Base-by-base conservation (phyloP, 345 rosid species). In the Lumnitzera racemosa region DNA sequence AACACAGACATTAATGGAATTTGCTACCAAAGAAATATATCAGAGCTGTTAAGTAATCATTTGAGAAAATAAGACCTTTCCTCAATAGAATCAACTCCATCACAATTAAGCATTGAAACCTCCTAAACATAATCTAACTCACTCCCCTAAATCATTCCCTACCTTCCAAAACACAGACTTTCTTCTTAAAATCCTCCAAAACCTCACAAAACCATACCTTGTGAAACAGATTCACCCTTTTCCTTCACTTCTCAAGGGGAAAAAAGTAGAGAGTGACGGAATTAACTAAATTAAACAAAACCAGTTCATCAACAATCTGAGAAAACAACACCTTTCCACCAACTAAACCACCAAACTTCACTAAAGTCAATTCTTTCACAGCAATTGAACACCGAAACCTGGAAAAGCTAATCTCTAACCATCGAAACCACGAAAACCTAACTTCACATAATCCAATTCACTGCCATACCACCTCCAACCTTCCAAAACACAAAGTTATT, bases 221-320 rank as follows among this genome's bases (percentile, higher is more conserved):
- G n/a, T n/a, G 46, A 51, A 17, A n/a, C 46, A 47, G 31, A 46
- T 49, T 24, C 60, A 43, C 17, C n/a, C 60, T 25, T 43, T 36
- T 13, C 46, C 58, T 17, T 27, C 58, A 29, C 11, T 58, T 56
- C 59, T 46, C 47, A 15, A 47, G 23, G 20, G 20, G 20, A 56
- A 36, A 25, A 67, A 59, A 67, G 41, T 50, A 61, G 27, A 57
- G 47, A 69, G 24, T 29, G 29, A 43, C 15, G 24, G 9, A 52
- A 61, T 13, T 8, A 41, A 64, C 27, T 3, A n/a, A 16, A 23
- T 15, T 2, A 53, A 53, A 8, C 31, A 11, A 20, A 11, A 53
- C 13, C 31, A 4, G 43, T 36, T 36, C 5, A 7, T 0, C 43
- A 36, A 36, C 43, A 36, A 36, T 36, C 43, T 36, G 43, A 36